phyloP scores from a whole-genome alignment of 106 monocot species.

The Xerophyta viscosa region DNA sequence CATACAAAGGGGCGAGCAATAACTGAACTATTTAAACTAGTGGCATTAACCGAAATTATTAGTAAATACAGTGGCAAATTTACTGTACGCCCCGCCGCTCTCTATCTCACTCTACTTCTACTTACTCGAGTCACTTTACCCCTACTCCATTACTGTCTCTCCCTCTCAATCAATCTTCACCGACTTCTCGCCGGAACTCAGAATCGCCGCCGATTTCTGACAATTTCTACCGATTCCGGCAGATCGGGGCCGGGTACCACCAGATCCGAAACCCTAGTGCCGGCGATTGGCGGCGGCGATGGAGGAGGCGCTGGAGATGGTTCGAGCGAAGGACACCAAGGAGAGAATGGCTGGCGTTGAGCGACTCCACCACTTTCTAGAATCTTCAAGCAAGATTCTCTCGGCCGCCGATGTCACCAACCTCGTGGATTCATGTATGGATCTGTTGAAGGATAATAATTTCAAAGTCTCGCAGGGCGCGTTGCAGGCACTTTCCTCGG shows the following conservation, averaged over 20 bases:
- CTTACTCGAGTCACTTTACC: no score
- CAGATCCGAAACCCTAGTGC: conserved; percentile 3
- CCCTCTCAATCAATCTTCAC: no score
- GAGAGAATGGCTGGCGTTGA: conserved; percentile 95
- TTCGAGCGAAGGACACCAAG: conserved; percentile 92
- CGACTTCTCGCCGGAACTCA: no score
- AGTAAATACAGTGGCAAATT: no score
- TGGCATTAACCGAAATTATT: no score
- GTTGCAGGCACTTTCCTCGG: conserved; percentile 81
- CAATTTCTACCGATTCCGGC: neutral
- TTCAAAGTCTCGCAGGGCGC: conserved; percentile 94
- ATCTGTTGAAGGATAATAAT: conserved; percentile 91
- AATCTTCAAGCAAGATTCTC: conserved; percentile 52
- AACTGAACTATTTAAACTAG: no score
- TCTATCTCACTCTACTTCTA: no score
- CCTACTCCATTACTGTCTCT: no score
- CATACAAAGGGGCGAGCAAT: no score
- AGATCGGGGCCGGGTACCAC: neutral
- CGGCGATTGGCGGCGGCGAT: conserved; percentile 17
- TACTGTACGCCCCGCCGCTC: no score
- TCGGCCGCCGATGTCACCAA: conserved; percentile 55
- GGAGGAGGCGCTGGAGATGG: conserved; percentile 96
- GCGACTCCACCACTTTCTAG: conserved; percentile 85
- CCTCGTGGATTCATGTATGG: conserved; percentile 87
- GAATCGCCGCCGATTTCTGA: no score